A percentile compares a stretch with the other conserved stretches of the same genome.
These are phyloP conservation scores for Aspergillus kassunensis DNA, from an alignment of 495 filamentous ascomycete species.

Conservation along the genomic window DNA sequence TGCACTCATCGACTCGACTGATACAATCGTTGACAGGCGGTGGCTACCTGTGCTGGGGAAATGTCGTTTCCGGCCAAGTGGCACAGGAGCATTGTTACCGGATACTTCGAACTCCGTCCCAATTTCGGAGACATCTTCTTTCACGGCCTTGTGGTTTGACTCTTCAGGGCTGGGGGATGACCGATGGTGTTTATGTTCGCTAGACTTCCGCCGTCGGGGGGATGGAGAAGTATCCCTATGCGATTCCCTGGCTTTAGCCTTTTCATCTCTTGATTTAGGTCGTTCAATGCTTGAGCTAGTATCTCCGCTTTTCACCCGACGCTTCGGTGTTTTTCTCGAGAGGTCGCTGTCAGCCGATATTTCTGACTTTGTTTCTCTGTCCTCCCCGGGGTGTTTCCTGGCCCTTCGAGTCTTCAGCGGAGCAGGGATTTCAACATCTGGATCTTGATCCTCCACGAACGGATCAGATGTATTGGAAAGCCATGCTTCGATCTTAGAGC, in stretches of 20 bases:
- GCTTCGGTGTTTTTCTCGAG: conserved; percentile 25
- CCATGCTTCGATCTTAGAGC: conserved; percentile 71
- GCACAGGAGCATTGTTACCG: conserved; percentile 35
- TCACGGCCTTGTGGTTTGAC: conserved; percentile 18
- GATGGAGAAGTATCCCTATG: conserved; percentile 9
- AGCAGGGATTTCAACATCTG: conserved; percentile 41
- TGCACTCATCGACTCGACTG: conserved; percentile 56
- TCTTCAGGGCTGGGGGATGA: conserved; percentile 15
- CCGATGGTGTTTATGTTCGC: conserved; percentile 11
- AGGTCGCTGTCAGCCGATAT: conserved; percentile 21
- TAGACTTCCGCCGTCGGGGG: conserved; percentile 10
- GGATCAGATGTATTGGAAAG: conserved; percentile 69
- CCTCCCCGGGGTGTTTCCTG: conserved; percentile 19
- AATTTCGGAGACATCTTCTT: conserved; percentile 23
- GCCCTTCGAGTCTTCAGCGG: conserved; percentile 40
- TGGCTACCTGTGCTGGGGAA: conserved; percentile 63
- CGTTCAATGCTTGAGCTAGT: conserved; percentile 9
- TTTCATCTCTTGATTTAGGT: conserved; percentile 11
- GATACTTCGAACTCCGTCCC: conserved; percentile 37
- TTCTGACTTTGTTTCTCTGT: conserved; percentile 21
- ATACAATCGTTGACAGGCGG: conserved; percentile 69
- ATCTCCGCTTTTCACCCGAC: conserved; percentile 27
- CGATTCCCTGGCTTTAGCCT: conserved; percentile 3
- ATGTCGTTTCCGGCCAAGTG: conserved; percentile 43
- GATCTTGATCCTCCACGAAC: conserved; percentile 52